These are phyloP conservation scores for Rutstroemia sp. DNA, from an alignment of 2,329 filamentous ascomycete genomes.

Conservation along the genomic window DNA sequence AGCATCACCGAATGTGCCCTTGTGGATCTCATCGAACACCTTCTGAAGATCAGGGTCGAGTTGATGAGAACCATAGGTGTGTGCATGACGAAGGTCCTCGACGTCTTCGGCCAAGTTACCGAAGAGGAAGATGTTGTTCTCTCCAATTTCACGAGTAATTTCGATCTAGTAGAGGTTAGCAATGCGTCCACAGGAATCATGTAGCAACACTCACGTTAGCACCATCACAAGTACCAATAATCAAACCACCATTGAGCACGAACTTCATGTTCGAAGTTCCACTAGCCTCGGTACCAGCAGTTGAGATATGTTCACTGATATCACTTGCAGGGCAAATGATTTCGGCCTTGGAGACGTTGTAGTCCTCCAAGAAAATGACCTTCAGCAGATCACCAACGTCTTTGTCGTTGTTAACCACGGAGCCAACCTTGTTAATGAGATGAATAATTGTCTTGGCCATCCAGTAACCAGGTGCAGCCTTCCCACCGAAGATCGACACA, in stretches of 20 bases:
- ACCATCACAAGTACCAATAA: slow-evolving; percentile 96
- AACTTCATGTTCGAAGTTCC: slow-evolving; percentile 99
- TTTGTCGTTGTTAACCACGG: slow-evolving; percentile 83
- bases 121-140: slow-evolving; percentile 98
- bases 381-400: slow-evolving; percentile 93
- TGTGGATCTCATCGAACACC: slow-evolving; percentile 79
- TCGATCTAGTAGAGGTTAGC: slow-evolving; percentile 56
- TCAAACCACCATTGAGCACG: slow-evolving; percentile 90
- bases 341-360: slow-evolving; percentile 99
- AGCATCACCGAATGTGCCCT: slow-evolving; percentile 72
- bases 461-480: slow-evolving; percentile 97
- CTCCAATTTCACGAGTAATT: slow-evolving; percentile 93
- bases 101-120: slow-evolving; percentile 94
- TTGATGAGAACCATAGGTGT: slow-evolving; percentile 74
- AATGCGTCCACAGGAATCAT: too few relatives aligned
- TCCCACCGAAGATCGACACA: slow-evolving; percentile 95
- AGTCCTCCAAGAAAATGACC: slow-evolving; percentile 95
- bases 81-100: slow-evolving; percentile 85
- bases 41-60: slow-evolving; percentile 69
- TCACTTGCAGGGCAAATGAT: slow-evolving; percentile 93
- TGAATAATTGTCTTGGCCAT: slow-evolving; percentile 99
- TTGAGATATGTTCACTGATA: slow-evolving; percentile 97
- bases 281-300: slow-evolving; percentile 83
- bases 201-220: slow-evolving; percentile 66
- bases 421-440: slow-evolving; percentile 84